Conservation (phyloP, 257 asterid species). For the Jaltomata sinuosa region DNA sequence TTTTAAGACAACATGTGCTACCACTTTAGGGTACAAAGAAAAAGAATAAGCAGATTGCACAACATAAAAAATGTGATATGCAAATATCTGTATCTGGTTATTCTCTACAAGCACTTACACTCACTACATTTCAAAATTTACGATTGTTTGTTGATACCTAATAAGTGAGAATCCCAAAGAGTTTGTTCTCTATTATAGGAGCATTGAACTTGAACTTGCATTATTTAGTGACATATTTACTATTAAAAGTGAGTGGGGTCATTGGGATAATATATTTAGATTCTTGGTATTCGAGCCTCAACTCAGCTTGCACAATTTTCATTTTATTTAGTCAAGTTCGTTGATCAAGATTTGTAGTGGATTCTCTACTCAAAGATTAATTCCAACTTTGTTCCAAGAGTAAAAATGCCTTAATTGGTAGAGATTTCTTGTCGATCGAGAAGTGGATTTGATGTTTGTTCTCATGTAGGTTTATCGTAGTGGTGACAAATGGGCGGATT, state of each 20-base stretch:
- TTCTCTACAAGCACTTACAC: neutral
- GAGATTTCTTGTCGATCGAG: neutral
- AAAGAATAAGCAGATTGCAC: neutral
- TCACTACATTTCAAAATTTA: neutral
- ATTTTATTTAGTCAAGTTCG: neutral
- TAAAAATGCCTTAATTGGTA: neutral
- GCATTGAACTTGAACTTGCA: conserved; percentile 30
- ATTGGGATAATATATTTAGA: neutral
- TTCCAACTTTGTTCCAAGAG: neutral
- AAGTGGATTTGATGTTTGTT: too few relatives aligned
- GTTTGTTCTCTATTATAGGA: conserved; percentile 5
- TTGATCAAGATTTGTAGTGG: neutral
- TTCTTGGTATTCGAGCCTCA: neutral
- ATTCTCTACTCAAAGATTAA: neutral
- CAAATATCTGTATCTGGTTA: neutral
- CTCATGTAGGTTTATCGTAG: too few relatives aligned
- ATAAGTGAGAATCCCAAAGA: conserved; percentile 5
- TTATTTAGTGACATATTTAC: neutral
- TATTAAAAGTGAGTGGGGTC: conserved; percentile 7
- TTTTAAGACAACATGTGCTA: conserved; percentile 52
- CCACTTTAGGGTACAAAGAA: conserved; percentile 32
- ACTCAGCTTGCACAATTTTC: neutral
- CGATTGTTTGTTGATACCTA: conserved; percentile 10
- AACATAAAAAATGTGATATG: conserved; percentile 2
- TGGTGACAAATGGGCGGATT: too few relatives aligned